These are phyloP conservation scores for Asterophora lycoperdoides DNA, from an alignment of 768 basidiomycete species.

Conservation along the genomic window DNA sequence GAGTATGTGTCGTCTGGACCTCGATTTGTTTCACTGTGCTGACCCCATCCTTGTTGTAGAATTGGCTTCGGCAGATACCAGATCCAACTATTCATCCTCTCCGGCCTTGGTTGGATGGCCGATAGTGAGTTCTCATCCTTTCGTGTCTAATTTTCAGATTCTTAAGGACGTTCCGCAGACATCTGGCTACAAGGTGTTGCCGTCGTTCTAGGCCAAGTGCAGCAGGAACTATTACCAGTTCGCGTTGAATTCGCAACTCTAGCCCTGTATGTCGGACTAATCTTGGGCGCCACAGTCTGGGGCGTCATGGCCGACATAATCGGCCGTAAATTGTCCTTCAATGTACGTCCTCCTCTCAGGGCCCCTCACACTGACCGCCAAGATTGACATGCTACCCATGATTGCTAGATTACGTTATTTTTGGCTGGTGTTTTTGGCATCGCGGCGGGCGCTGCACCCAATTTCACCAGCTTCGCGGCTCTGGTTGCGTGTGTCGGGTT, in stretches of 20 bases:
- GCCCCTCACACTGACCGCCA: too few species aligned
- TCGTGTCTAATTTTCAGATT: not conserved
- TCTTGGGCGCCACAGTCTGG: conserved; percentile 47
- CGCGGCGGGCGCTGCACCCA: conserved; percentile 42
- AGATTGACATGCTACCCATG: too few species aligned
- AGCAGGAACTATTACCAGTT: conserved; percentile 38
- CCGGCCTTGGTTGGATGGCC: conserved; percentile 46
- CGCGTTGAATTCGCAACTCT: conserved; percentile 43
- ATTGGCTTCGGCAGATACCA: conserved; percentile 51
- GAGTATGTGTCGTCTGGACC: conserved; percentile 28
- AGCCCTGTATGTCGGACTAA: conserved; percentile 43
- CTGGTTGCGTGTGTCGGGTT: conserved; percentile 45
- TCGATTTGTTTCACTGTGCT: not conserved
- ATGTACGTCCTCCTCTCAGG: conserved; percentile 18
- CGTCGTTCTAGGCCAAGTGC: conserved; percentile 40
- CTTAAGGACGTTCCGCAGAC: conserved; percentile 18
- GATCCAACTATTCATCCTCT: conserved; percentile 40
- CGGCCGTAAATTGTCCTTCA: conserved; percentile 44
- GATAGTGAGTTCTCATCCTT: conserved; percentile 34
- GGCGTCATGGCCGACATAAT: conserved; percentile 47
- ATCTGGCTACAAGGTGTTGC: conserved; percentile 48
- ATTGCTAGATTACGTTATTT: conserved; percentile 26
- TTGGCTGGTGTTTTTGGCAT: conserved; percentile 46
- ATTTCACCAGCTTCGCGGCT: conserved; percentile 43
- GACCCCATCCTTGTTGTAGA: conserved; percentile 19